phyloP scores from a whole-genome alignment of 257 asterid species.

The Thymus quinquecostatus region DNA sequence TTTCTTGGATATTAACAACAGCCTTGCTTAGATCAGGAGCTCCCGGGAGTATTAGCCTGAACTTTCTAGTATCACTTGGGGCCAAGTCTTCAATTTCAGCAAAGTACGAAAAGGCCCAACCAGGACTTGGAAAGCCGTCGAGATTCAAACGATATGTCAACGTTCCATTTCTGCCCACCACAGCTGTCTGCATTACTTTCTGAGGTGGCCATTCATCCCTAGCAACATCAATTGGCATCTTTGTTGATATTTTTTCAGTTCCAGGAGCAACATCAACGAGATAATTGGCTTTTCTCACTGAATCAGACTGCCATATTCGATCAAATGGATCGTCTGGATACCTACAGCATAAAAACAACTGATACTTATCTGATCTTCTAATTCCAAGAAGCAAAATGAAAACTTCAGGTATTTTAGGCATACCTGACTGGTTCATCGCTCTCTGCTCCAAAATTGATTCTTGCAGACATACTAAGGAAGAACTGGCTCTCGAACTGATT shows the following conservation, averaged over 20 bases:
- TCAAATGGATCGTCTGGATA: constrained; percentile 97
- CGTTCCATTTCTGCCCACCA: constrained; percentile 93
- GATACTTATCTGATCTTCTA: not conserved
- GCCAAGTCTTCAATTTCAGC: constrained; percentile 86
- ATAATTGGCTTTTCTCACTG: constrained; percentile 79
- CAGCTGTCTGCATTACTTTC: constrained; percentile 99
- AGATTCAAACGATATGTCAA: constrained; percentile 89
- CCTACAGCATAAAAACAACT: constrained; percentile 41
- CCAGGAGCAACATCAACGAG: constrained; percentile 97
- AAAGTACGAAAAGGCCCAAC: constrained; percentile 95
- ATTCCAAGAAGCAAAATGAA: constrained; percentile 1
- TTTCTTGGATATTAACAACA: constrained; percentile 85
- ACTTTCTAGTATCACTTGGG: constrained; percentile 64
- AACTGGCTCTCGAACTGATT: constrained; percentile 69
- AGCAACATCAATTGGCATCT: constrained; percentile 66
- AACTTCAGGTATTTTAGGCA: constrained; percentile 13
- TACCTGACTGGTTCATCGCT: constrained; percentile 84
- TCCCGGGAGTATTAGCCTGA: constrained; percentile 79
- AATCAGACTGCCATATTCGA: constrained; percentile 91
- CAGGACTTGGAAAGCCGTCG: constrained; percentile 88
- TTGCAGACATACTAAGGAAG: constrained; percentile 85
- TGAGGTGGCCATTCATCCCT: constrained; percentile 77
- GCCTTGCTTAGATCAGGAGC: constrained; percentile 77
- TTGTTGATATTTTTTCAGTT: constrained; percentile 78
- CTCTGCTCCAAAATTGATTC: constrained; percentile 91